Conservation (phyloP, 768 basidiomycete species). For the Suillus placidus region DNA sequence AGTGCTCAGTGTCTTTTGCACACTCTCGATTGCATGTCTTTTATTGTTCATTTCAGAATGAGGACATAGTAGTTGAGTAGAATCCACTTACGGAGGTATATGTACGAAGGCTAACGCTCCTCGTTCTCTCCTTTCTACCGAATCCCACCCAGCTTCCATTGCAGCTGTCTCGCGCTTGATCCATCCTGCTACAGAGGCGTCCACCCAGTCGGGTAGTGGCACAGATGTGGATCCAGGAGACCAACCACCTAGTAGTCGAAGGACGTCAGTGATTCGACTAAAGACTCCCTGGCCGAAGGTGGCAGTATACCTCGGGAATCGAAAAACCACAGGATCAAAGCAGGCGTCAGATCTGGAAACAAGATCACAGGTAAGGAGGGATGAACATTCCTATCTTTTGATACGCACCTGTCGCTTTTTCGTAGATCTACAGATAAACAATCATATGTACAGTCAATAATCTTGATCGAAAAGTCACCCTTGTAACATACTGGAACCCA, state of each 20-base stretch:
- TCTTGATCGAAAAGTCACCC: neutral
- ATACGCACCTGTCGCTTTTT: constrained; percentile 34
- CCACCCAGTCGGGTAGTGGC: constrained; percentile 66
- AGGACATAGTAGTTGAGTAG: neutral
- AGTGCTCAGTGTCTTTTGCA: constrained; percentile 40
- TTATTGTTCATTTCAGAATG: constrained; percentile 6
- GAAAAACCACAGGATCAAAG: constrained; percentile 71
- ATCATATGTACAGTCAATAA: neutral
- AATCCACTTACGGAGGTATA: constrained; percentile 62
- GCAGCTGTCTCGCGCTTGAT: constrained; percentile 50
- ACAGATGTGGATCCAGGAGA: constrained; percentile 37
- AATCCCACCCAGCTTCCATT: constrained; percentile 66
- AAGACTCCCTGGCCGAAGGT: neutral
- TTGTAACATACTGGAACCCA: constrained; percentile 64
- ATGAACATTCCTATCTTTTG: neutral
- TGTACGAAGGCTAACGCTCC: constrained; percentile 73
- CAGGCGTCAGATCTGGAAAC: constrained; percentile 44
- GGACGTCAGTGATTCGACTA: constrained; percentile 11
- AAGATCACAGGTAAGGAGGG: neutral
- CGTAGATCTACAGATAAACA: constrained; percentile 27
- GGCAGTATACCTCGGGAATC: constrained; percentile 61
- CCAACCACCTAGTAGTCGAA: constrained; percentile 46
- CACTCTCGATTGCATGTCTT: constrained; percentile 33
- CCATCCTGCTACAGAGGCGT: constrained; percentile 63
- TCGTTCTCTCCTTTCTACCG: constrained; percentile 40